Evolutionary conservation across 139 green algal genomes (phyloP), one percentile per base, ranked within the genome.

Genomic region (Nannochloris sp.): DNA sequence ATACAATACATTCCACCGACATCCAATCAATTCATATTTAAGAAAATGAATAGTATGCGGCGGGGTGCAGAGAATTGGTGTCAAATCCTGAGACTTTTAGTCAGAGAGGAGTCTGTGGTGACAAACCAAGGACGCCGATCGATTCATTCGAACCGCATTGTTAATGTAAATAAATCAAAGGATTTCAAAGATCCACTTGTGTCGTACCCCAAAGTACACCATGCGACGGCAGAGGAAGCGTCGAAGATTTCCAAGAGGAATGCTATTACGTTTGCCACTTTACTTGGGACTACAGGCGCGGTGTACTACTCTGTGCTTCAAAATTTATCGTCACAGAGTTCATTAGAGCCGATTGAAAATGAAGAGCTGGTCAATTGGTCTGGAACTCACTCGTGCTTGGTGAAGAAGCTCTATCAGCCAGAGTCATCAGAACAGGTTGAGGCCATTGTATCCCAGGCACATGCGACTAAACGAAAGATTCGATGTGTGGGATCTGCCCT

Each of bases 291-390:
- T 16, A 43, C 59, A 50, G 63, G 46, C 2, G 61, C 18, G 5
- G 63, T 27, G 11, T 76, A 76, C 48, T 76, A 76, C 36, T 18
- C 27, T 14, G 14, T 43, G 19, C 9, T 15, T 34, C 48, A n/a
- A 37, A 16, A 44, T 23, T 34, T 29, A 4, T 37, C 3, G 21
- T 11, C 19, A 59, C 18, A 25, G 10, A 24, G 23, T 58, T 3
- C 12, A 11, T 1, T 23, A 21, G 31, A 57, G 18, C 11, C 24
- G 43, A 43, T 58, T 5, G 57, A 19, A 23, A 21, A 57, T 6
- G 51, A 78, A 27, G 60, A 80, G 4, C 49, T 92, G n/a, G 67
- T 82, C 31, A 98, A 98, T 77, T 98, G 92, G 92, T 93, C 82
- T 18, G 85, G 67, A 56, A 98, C 92, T n/a, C 90, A 98, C 64